Evolutionary conservation across 495 filamentous ascomycete genomes (phyloP), one percentile per base, ranked within the genome.

Genomic region (Hyaloscypha hepaticicola): DNA sequence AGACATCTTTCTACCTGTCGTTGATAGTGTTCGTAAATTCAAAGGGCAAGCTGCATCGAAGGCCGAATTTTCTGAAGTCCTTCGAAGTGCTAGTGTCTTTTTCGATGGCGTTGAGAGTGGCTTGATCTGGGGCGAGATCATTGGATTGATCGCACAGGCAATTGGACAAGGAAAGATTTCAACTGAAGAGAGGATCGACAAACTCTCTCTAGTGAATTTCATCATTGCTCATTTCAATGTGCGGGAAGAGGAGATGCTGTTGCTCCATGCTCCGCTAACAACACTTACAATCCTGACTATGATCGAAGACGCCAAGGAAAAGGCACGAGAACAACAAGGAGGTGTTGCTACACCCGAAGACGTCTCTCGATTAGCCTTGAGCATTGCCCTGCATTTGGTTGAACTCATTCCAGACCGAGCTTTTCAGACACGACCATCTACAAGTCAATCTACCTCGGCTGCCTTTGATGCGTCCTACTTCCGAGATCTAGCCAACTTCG

Each of bases 21-120:
- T 98, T 63, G 77, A 87, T 71, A 93, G 85, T 65, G 85, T 96
- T 51, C 85, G 87, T 66, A 73, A 76, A 21, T 97, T 91, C 76
- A 86, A 93, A 72, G 70, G 73, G 49, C 73, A 77, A 60, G 78
- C 88, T 51, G 62, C 77, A 60, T 81, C 77, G 19, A 88, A 88
- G 69, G 77, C 84, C 14, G 83, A 92, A 34, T 91, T 93, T 65
- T 78, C 83, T n/a, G 95, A 99, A 75, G 91, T 97, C 1, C 81
- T 97, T 41, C 84, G 90, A 59, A 98, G 95, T 69, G 96, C 94
- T 8, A 96, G 88, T 69, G 88, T 92, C 45, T 98, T 99, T 75
- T 98, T 99, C 68, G 94, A 99, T 75, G 94, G 92, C 5, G 92
- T 99, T 31, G 96, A 99, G 75, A 93, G 93, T 67, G 87, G 88